Evolutionary conservation across 2,329 filamentous ascomycete species (phyloP).

Genomic region (Diplodia scrobiculata): DNA sequence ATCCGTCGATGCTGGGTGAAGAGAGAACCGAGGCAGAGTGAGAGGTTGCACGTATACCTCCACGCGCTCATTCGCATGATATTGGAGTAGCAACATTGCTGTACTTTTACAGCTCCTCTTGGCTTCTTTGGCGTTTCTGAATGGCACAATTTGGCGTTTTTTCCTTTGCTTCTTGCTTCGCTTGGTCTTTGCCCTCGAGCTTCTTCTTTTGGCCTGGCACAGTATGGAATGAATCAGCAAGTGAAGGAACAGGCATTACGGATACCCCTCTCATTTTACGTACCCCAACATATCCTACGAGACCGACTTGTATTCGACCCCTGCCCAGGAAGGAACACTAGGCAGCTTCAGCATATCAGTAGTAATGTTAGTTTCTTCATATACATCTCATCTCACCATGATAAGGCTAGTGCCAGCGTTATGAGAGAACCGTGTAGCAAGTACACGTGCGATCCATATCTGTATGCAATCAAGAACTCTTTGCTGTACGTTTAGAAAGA

Average conservation of each 20-base stretch:
- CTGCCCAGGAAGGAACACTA: not conserved
- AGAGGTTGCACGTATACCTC: not conserved
- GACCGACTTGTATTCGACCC: not conserved
- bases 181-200: not conserved
- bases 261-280: conserved; percentile 15
- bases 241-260: conserved; percentile 10
- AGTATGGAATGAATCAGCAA: not conserved
- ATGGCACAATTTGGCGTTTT: conserved; percentile 7
- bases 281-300: conserved; percentile 3
- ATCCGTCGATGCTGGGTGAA: not conserved
- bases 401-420: not conserved
- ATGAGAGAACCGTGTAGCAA: not conserved
- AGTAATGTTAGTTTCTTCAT: conserved; percentile 10
- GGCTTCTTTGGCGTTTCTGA: not conserved
- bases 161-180: not conserved
- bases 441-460: conserved; percentile 7
- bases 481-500: conserved; percentile 3
- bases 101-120: not conserved
- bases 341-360: not conserved
- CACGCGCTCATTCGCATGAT: not conserved
- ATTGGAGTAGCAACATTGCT: not conserved
- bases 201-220: not conserved
- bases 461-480: conserved; percentile 1
- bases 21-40: not conserved
- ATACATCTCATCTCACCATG: conserved; percentile 1